Conservation (phyloP, 2,329 filamentous ascomycete genomes). For the Monosporascus sp. region DNA sequence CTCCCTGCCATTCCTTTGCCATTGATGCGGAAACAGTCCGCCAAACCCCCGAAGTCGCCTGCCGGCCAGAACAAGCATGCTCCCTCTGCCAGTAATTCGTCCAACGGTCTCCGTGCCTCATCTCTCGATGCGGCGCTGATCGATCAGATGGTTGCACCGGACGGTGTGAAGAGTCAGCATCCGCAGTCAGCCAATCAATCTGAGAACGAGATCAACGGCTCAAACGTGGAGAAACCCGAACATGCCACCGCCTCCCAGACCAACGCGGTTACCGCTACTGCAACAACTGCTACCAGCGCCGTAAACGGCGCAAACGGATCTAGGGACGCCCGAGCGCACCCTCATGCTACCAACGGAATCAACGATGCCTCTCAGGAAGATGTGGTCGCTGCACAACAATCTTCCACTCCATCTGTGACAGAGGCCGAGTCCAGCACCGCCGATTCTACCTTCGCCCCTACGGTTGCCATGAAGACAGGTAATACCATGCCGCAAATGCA, state of each 20-base stretch:
- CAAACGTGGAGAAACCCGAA: slow-evolving; percentile 21
- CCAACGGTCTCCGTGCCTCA: slow-evolving; percentile 19
- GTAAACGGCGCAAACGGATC: slow-evolving; percentile 5
- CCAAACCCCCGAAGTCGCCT: slow-evolving; percentile 5
- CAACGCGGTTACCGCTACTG: not conserved
- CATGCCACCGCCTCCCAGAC: slow-evolving; percentile 4
- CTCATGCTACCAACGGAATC: slow-evolving; percentile 6
- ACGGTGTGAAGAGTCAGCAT: slow-evolving; percentile 5
- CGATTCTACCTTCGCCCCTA: slow-evolving; percentile 4
- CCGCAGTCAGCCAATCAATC: slow-evolving; percentile 14
- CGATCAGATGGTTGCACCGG: slow-evolving; percentile 11
- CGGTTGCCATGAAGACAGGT: slow-evolving; percentile 12
- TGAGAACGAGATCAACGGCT: slow-evolving; percentile 17
- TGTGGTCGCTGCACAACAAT: not conserved
- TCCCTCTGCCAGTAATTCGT: slow-evolving; percentile 6
- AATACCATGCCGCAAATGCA: slow-evolving; percentile 6
- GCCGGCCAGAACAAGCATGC: slow-evolving; percentile 11
- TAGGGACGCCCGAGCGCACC: not conserved
- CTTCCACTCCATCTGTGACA: slow-evolving; percentile 4
- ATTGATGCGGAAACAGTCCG: slow-evolving; percentile 21
- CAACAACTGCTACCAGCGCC: slow-evolving; percentile 1
- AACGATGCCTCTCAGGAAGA: not conserved
- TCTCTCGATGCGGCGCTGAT: slow-evolving; percentile 28
- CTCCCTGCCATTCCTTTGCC: slow-evolving; percentile 26
- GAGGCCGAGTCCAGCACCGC: slow-evolving; percentile 4